Conservation (phyloP, 2,329 filamentous ascomycete genomes). For the Aphanocladium album region DNA sequence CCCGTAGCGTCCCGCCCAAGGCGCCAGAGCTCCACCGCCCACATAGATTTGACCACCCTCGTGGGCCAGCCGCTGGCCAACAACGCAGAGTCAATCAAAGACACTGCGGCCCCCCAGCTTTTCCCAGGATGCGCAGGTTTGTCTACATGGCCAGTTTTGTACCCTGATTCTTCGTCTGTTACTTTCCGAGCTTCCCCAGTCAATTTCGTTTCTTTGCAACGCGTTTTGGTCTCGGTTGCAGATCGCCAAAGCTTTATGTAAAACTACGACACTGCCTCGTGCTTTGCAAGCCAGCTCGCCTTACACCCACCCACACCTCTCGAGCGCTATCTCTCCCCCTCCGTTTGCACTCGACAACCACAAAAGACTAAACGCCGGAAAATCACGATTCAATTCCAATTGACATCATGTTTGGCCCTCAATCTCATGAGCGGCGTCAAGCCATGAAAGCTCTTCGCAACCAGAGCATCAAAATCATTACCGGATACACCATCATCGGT, state of each 20-base stretch:
- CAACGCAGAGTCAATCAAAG: background rate
- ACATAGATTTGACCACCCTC: background rate
- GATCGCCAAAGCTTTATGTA: no score
- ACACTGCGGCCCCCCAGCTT: background rate
- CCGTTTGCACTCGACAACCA: no score
- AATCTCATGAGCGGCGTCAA: slow-evolving; percentile 1
- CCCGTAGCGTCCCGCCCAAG: background rate
- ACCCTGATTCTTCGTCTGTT: background rate
- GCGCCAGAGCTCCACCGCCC: background rate
- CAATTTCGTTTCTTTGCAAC: no score
- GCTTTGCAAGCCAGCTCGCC: no score
- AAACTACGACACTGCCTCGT: no score
- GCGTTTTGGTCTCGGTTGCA: no score
- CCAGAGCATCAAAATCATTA: slow-evolving; percentile 11
- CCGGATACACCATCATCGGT: slow-evolving; percentile 12
- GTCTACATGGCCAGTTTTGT: no score
- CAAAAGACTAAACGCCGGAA: no score
- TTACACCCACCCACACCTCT: no score
- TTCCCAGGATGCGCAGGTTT: background rate
- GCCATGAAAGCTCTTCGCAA: slow-evolving; percentile 5
- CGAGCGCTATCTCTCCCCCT: no score
- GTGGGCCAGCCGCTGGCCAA: background rate
- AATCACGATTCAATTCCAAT: no score
- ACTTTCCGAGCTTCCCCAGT: no score
- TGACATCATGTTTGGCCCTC: background rate